A percentile compares a stretch with the other conserved stretches of the same genome.
phyloP scores from a whole-genome alignment of 768 basidiomycete genomes.

The Auricularia cornea region DNA sequence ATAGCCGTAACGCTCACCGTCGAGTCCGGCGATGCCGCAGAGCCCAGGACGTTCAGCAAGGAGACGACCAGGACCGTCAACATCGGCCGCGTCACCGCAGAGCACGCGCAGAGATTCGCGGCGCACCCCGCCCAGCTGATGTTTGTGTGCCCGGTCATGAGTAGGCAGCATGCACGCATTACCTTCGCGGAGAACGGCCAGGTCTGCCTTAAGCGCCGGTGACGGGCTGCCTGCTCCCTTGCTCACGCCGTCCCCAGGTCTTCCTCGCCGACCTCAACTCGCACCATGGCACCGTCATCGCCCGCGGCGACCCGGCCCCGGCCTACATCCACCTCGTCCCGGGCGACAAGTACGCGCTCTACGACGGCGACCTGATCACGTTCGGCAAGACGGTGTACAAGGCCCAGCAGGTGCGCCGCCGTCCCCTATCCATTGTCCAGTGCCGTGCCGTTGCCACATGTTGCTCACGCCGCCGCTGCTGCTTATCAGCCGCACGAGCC shows the following conservation, averaged over 20 bases:
- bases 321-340: constrained; percentile 41
- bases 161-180: constrained; percentile 71
- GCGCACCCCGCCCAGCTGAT: constrained; percentile 11
- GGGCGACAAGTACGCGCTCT: constrained; percentile 47
- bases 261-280: constrained; percentile 64
- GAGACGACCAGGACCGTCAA: not conserved
- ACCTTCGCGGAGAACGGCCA: constrained; percentile 60
- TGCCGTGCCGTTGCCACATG: not conserved
- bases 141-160: constrained; percentile 73
- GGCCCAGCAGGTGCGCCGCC: constrained; percentile 16
- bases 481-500: not conserved
- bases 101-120: not conserved
- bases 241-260: constrained; percentile 37
- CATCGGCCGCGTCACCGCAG: not conserved
- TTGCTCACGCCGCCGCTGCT: not conserved
- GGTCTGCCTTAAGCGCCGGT: constrained; percentile 32
- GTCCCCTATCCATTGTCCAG: too few species aligned
- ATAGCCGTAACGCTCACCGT: not conserved
- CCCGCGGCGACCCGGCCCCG: constrained; percentile 39
- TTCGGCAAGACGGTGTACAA: constrained; percentile 71
- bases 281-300: constrained; percentile 69
- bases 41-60: not conserved
- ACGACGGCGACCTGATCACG: constrained; percentile 62
- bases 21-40: not conserved
- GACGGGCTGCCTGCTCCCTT: constrained; percentile 3